A percentile compares a stretch with the other conserved stretches of the same genome.
phyloP scores from a whole-genome alignment of 2,329 filamentous ascomycete genomes.

The Sarocladium kiliense region DNA sequence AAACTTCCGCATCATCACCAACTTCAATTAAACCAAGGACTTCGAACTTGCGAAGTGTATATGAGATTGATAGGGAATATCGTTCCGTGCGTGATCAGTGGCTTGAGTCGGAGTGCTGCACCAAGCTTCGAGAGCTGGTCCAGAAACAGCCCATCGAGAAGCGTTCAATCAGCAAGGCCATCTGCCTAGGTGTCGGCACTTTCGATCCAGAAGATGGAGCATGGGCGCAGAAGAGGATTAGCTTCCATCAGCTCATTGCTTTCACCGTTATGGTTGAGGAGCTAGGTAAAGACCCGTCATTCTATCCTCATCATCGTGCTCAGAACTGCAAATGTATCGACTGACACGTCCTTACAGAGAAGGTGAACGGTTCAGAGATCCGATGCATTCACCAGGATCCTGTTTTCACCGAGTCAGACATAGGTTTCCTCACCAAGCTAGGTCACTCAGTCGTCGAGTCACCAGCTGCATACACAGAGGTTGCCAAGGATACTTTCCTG shows the following conservation, averaged over 20 bases:
- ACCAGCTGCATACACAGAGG: constrained; percentile 46
- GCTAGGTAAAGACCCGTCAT: constrained; percentile 28
- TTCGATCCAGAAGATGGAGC: constrained; percentile 46
- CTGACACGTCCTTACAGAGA: constrained; percentile 15
- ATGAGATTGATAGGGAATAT: constrained; percentile 11
- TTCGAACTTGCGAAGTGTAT: not conserved
- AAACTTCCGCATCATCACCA: not conserved
- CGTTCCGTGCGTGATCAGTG: constrained; percentile 8
- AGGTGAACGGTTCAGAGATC: constrained; percentile 23
- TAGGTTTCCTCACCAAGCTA: constrained; percentile 46
- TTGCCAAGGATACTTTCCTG: constrained; percentile 46
- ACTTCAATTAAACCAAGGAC: not conserved
- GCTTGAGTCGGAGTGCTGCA: constrained; percentile 3
- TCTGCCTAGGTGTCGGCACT: constrained; percentile 51
- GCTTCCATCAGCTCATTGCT: constrained; percentile 48
- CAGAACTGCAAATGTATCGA: not conserved
- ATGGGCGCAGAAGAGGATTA: constrained; percentile 38
- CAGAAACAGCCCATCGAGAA: not conserved
- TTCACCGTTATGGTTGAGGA: constrained; percentile 43
- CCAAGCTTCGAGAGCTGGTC: constrained; percentile 7
- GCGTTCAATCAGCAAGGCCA: constrained; percentile 24
- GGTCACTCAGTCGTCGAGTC: constrained; percentile 47
- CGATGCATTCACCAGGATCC: constrained; percentile 51
- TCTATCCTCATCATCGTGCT: not conserved
- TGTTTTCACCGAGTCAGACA: constrained; percentile 42